phyloP scores from a whole-genome alignment of 2,329 filamentous ascomycete species.

The Exophiala bonariae region DNA sequence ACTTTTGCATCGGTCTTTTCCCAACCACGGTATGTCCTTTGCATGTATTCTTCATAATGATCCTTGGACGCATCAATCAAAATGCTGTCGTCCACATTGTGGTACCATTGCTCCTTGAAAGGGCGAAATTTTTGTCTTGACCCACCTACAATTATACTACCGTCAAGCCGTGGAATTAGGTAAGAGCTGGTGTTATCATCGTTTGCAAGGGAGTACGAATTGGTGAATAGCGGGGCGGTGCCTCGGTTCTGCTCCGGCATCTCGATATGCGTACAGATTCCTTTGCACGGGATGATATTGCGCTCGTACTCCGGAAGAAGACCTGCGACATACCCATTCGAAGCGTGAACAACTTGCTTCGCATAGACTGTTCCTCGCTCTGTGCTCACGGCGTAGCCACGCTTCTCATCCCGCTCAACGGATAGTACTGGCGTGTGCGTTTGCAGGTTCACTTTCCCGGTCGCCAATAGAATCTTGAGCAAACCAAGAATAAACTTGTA shows the following conservation, averaged over 20 bases:
- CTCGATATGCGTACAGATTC: constrained; percentile 40
- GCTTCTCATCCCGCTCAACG: constrained; percentile 16
- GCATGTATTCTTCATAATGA: constrained; percentile 40
- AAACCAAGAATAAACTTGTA: constrained; percentile 81
- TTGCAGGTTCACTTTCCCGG: constrained; percentile 52
- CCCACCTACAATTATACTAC: constrained; percentile 61
- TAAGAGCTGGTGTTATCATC: too few relatives aligned
- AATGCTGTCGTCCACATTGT: constrained; percentile 43
- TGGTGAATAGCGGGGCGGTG: too few relatives aligned
- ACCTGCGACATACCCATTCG: constrained; percentile 78
- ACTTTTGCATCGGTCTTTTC: constrained; percentile 34
- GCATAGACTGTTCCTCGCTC: constrained; percentile 48
- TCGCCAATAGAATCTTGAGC: constrained; percentile 57
- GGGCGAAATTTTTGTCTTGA: constrained; percentile 47
- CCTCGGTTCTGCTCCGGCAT: too few relatives aligned
- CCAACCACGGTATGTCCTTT: constrained; percentile 36
- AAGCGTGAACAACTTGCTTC: constrained; percentile 70
- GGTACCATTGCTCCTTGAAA: constrained; percentile 45
- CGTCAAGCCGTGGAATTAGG: constrained; percentile 58
- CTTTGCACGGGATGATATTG: constrained; percentile 74
- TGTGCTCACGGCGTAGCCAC: too few relatives aligned
- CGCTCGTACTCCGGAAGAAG: constrained; percentile 68
- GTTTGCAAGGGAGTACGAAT: too few relatives aligned
- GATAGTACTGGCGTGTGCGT: constrained; percentile 47
- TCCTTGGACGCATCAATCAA: constrained; percentile 47